Evolutionary conservation across 2,329 filamentous ascomycete genomes (phyloP).

Genomic region (Aspergillus eucalypticola): DNA sequence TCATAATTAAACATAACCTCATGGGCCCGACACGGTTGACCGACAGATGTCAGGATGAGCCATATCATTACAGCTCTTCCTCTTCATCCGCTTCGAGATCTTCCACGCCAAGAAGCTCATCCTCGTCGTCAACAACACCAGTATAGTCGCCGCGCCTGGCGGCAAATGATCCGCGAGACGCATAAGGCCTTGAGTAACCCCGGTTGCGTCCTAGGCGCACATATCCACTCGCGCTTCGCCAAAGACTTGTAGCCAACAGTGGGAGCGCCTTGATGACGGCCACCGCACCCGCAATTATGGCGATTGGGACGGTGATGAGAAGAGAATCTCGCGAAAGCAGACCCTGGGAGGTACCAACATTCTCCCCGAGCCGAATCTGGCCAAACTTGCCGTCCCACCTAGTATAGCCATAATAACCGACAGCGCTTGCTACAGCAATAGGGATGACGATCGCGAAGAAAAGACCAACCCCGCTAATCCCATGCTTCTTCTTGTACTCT

Average conservation of each 20-base stretch:
- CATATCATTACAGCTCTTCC: constrained; percentile 43
- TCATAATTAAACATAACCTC: constrained; percentile 17
- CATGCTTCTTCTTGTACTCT: constrained; percentile 73
- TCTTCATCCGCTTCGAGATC: constrained; percentile 94
- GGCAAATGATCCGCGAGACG: constrained; percentile 85
- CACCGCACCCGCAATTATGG: constrained; percentile 78
- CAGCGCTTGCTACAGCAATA: constrained; percentile 66
- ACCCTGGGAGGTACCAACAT: constrained; percentile 29
- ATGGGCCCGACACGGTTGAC: background rate
- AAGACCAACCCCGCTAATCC: constrained; percentile 69
- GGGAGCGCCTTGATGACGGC: constrained; percentile 71
- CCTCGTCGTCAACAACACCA: constrained; percentile 88
- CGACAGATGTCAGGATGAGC: background rate
- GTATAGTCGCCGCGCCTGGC: constrained; percentile 84
- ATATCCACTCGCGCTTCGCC: constrained; percentile 62
- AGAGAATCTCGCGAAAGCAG: constrained; percentile 69
- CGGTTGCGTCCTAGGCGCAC: constrained; percentile 46
- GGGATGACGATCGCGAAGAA: constrained; percentile 85
- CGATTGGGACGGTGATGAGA: constrained; percentile 79
- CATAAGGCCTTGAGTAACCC: constrained; percentile 70
- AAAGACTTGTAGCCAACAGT: constrained; percentile 69
- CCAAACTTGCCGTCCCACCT: constrained; percentile 91
- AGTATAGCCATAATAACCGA: constrained; percentile 81
- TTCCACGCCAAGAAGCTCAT: constrained; percentile 80
- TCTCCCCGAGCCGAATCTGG: constrained; percentile 83